These are phyloP conservation scores for Rhodotorula babjevae DNA, from an alignment of 768 basidiomycete genomes.

Conservation along the genomic window DNA sequence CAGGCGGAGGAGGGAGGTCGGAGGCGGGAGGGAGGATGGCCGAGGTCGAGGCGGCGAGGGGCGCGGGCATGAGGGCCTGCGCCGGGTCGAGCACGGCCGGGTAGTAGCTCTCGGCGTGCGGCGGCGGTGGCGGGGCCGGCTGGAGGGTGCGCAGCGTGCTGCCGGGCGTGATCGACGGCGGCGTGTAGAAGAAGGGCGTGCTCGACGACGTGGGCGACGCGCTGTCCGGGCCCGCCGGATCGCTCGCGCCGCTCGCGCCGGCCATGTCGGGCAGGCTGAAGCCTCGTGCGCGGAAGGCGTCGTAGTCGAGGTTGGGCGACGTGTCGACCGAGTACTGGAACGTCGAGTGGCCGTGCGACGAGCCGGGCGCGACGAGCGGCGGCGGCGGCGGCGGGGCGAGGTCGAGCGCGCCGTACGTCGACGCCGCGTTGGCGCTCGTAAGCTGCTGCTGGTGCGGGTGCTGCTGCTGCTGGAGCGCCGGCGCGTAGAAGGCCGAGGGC, in stretches of 20 bases:
- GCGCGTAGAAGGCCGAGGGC: constrained; percentile 29
- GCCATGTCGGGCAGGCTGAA: constrained; percentile 19
- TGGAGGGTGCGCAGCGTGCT: background rate
- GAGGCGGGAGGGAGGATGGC: background rate
- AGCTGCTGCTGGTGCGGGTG: too few relatives aligned
- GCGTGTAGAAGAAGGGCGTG: constrained; percentile 32
- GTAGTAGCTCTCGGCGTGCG: background rate
- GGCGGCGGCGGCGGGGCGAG: background rate
- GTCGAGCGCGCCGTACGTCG: constrained; percentile 1
- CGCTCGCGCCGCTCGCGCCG: background rate
- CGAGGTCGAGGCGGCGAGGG: background rate
- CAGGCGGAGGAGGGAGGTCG: background rate
- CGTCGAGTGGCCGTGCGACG: background rate
- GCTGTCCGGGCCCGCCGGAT: background rate
- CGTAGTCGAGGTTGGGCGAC: background rate
- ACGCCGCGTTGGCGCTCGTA: background rate
- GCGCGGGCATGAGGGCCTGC: background rate
- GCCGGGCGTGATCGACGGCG: background rate
- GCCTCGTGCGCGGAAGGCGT: background rate
- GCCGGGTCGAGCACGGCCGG: background rate
- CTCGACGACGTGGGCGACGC: background rate
- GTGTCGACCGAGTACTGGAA: constrained; percentile 28
- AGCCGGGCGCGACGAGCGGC: background rate
- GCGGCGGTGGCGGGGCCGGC: background rate
- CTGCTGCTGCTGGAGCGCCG: background rate